Evolutionary conservation across 176 grass and related monocot genomes (phyloP).

Genomic region (Oryza nivara): DNA sequence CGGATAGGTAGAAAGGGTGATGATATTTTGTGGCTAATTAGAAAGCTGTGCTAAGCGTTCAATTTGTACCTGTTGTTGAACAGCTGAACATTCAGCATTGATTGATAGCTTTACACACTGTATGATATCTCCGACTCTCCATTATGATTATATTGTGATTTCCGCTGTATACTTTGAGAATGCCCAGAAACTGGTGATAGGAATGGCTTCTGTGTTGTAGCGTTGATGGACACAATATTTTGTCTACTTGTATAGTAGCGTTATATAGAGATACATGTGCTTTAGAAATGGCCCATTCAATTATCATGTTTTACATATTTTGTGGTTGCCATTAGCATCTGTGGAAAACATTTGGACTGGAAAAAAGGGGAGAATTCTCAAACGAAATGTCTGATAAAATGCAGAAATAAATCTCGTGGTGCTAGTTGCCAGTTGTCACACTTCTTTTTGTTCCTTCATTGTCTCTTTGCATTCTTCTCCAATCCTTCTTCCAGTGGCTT

Average conservation of each 20-base stretch:
- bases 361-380: not conserved
- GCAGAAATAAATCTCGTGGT: constrained; percentile 7
- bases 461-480: constrained; percentile 16
- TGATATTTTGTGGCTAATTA: no score
- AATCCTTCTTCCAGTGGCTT: constrained; percentile 28
- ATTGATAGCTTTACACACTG: not conserved
- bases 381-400: not conserved
- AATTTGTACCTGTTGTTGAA: not conserved
- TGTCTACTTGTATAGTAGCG: constrained; percentile 19
- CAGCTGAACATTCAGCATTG: not conserved
- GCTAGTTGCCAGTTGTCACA: constrained; percentile 17
- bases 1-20: not conserved
- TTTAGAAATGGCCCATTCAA: not conserved
- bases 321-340: constrained; percentile 39
- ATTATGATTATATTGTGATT: not conserved
- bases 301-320: not conserved
- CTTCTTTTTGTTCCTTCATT: not conserved
- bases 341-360: constrained; percentile 37
- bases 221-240: constrained; percentile 12
- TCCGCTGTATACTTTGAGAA: not conserved
- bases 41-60: no score
- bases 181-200: not conserved
- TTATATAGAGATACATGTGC: constrained; percentile 37
- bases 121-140: not conserved
- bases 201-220: constrained; percentile 6